These are phyloP conservation scores for Mediolabrus comicus DNA, from an alignment of 108 stramenopile genomes.

Conservation along the genomic window DNA sequence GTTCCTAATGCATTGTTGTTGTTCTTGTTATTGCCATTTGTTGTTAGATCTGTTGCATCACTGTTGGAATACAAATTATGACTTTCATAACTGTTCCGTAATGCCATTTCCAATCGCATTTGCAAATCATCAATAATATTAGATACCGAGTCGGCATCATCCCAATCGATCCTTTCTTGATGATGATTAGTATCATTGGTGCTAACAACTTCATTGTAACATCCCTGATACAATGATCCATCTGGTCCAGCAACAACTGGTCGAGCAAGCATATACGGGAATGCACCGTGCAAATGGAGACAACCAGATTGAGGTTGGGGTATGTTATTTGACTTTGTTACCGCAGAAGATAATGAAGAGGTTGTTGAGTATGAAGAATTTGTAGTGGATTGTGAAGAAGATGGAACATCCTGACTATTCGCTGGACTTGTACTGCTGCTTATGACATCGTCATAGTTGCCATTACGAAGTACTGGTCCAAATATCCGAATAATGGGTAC, in stretches of 20 bases:
- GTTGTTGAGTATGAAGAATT: not conserved
- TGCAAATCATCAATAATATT: slow-evolving; percentile 38
- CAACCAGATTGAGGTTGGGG: slow-evolving; percentile 74
- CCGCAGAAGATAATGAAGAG: not conserved
- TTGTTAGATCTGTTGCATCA: not conserved
- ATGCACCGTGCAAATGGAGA: slow-evolving; percentile 83
- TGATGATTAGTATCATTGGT: not conserved
- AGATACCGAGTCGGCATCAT: slow-evolving; percentile 46
- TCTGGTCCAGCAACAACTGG: slow-evolving; percentile 77
- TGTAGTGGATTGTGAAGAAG: not conserved
- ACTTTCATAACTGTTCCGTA: slow-evolving; percentile 24
- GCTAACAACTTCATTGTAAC: not conserved
- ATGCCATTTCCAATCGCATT: slow-evolving; percentile 37
- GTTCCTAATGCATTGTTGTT: not conserved
- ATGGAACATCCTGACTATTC: not conserved
- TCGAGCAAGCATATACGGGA: slow-evolving; percentile 80
- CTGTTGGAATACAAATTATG: not conserved
- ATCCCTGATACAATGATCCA: slow-evolving; percentile 53
- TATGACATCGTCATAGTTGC: not conserved
- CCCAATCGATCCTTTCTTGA: slow-evolving; percentile 69
- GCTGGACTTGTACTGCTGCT: not conserved
- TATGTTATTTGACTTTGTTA: not conserved
- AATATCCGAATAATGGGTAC: slow-evolving; percentile 83
- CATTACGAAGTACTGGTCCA: slow-evolving; percentile 63
- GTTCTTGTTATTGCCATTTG: not conserved